These are phyloP conservation scores for Vaccinium vitisidaea DNA, from an alignment of 148 eudicot genomes.

Conservation along the genomic window DNA sequence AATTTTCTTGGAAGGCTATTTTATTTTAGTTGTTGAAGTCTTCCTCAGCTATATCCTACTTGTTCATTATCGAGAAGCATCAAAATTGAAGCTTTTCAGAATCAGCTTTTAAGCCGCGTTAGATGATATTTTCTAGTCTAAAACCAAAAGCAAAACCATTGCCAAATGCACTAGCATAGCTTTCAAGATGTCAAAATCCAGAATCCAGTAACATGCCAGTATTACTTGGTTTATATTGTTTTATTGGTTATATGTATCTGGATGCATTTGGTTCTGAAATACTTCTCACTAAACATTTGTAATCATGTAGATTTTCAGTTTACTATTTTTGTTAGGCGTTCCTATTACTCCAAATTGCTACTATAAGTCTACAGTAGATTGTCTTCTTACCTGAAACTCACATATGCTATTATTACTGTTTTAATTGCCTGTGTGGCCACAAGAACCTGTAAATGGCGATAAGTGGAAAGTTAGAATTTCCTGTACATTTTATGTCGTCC, in stretches of 20 bases:
- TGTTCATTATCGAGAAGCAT: neutral
- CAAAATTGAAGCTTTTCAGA: neutral
- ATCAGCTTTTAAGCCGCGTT: neutral
- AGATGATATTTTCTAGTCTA: neutral
- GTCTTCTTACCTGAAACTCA: neutral
- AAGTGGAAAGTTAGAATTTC: neutral
- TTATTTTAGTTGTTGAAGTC: neutral
- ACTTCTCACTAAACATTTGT: neutral
- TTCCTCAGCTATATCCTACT: neutral
- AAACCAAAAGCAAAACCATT: neutral
- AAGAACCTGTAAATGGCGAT: neutral
- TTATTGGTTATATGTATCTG: neutral
- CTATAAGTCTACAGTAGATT: neutral
- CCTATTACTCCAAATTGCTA: neutral
- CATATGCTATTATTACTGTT: neutral
- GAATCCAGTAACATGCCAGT: neutral
- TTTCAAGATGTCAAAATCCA: neutral
- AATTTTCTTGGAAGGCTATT: neutral
- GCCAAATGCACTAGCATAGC: neutral
- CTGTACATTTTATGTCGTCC: too few relatives aligned
- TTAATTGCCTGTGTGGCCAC: neutral
- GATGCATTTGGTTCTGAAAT: neutral
- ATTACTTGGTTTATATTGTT: neutral
- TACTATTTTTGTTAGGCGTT: neutral
- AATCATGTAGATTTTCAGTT: neutral